Percentiles rank a stretch among this genome's conserved stretches.
Conservation (phyloP, 805 yeast genomes). For the Candida xiaguanensis region DNA sequence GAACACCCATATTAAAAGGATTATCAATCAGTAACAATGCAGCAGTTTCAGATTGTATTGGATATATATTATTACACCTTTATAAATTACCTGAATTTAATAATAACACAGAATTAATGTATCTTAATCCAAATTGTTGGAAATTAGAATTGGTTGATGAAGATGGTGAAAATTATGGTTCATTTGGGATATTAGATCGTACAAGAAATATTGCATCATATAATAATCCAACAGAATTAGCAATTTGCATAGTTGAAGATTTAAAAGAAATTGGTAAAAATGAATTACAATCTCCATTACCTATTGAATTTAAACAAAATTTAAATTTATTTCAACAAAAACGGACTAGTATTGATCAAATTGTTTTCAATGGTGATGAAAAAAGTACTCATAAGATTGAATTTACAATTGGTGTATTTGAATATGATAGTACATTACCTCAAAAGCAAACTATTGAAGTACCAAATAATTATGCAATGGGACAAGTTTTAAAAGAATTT, state of each 20-base stretch:
- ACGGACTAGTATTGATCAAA: constrained; percentile 11
- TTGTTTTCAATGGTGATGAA: constrained; percentile 7
- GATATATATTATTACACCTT: constrained; percentile 31
- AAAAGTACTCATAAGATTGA: constrained; percentile 6
- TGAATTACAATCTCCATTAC: constrained; percentile 52
- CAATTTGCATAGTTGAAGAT: constrained; percentile 59
- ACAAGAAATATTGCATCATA: constrained; percentile 62
- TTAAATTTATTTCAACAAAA: constrained; percentile 15
- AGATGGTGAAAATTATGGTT: constrained; percentile 89
- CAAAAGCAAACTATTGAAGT: constrained; percentile 4
- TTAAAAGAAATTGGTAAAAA: constrained; percentile 43
- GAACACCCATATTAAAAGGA: constrained; percentile 20
- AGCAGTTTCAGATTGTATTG: constrained; percentile 38
- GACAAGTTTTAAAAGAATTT: constrained; percentile 22
- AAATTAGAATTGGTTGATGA: constrained; percentile 82
- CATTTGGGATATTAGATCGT: constrained; percentile 84
- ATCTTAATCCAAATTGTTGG: constrained; percentile 64
- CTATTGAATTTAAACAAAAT: constrained; percentile 35
- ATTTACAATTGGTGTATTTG: constrained; percentile 8
- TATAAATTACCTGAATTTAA: constrained; percentile 19
- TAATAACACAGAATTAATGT: constrained; percentile 12
- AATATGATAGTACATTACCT: constrained; percentile 4
- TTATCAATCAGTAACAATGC: constrained; percentile 24
- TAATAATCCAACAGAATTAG: constrained; percentile 75
- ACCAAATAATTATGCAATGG: constrained; percentile 15